Evolutionary conservation across 129 eudicot genomes (phyloP).

Genomic region (Smallanthus sonchifolius): DNA sequence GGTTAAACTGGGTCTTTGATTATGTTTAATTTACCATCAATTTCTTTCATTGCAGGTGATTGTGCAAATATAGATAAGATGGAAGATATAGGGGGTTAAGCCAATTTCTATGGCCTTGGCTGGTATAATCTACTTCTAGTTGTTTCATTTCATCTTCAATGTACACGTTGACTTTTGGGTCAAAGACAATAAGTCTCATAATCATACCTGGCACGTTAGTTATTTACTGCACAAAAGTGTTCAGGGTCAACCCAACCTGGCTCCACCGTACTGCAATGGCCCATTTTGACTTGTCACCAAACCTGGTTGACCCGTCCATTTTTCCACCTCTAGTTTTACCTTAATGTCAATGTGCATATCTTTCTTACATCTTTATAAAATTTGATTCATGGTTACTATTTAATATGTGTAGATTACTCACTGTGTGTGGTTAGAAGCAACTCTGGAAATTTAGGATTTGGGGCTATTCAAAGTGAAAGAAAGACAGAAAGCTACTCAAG

Average conservation of each 20-base stretch:
- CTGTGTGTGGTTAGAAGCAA: slow-evolving; percentile 39
- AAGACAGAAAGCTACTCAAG: slow-evolving; percentile 25
- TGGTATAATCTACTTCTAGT: slow-evolving; percentile 40
- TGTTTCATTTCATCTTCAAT: neutral
- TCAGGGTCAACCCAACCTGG: neutral
- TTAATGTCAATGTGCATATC: slow-evolving; percentile 12
- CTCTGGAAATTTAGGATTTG: slow-evolving; percentile 24
- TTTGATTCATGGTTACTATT: neutral
- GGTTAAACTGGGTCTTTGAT: slow-evolving; percentile 1
- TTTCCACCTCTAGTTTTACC: neutral
- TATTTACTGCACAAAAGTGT: neutral
- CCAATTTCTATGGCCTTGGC: slow-evolving; percentile 57
- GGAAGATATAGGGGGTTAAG: slow-evolving; percentile 74
- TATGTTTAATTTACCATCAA: neutral
- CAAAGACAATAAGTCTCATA: neutral
- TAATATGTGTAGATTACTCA: slow-evolving; percentile 40
- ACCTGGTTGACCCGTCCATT: neutral
- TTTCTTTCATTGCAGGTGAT: slow-evolving; percentile 26
- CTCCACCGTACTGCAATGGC: neutral
- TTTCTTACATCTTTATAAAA: neutral
- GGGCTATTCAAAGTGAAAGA: slow-evolving; percentile 12
- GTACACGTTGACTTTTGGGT: slow-evolving; percentile 1
- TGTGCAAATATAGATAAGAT: slow-evolving; percentile 25
- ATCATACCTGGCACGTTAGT: neutral
- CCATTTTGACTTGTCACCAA: neutral